Evolutionary conservation across 768 basidiomycete species (phyloP), one percentile per base, ranked within the genome.

Genomic region (Megacollybia marginata): DNA sequence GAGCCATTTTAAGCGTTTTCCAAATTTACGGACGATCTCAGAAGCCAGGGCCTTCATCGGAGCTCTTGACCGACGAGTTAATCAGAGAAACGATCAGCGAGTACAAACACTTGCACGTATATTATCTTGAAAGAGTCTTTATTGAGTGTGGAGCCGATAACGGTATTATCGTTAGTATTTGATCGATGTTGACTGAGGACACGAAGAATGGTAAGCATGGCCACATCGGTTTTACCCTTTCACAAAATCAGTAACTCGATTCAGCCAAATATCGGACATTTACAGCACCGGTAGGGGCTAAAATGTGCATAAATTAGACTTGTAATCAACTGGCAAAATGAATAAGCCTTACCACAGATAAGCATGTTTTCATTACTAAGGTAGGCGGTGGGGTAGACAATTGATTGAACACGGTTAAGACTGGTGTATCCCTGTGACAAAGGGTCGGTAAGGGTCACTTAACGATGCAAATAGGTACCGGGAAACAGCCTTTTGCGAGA

Each of bases 201-300:
- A 31, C 93, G 88, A 44, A 99, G 78, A 53, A 99, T 86, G 3
- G 91, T 78, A 60, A 99, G 74, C 82, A 98, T 88, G 0, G 96
- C 96, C 1, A 99, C 87, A 65, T 99, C 96, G 0, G 96, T 99
- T 90, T 99, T 99, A 66, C 96, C 96, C 92, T 94, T 57, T 32
- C 35, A 46, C 18, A 33, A 47, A 50, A 48, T 10, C 47, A 44
- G 44, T 31, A 48, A 43, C 35, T 51, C 20, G 5, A 47, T 36
- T 16, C 23, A 33, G 18, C 28, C 46, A 12, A 31, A 44, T 23
- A 42, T 50, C 58, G 46, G 62, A 49, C 40, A 20, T 34, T 68
- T 58, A 95, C 93, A 56, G 96, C 95, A 75, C 96, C 96, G 54
- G 96, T 99, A 0, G 96, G 96, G 61, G 96, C 93, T 95, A 57